phyloP scores from a whole-genome alignment of 2,329 filamentous ascomycete genomes.

The Fusarium secorum region DNA sequence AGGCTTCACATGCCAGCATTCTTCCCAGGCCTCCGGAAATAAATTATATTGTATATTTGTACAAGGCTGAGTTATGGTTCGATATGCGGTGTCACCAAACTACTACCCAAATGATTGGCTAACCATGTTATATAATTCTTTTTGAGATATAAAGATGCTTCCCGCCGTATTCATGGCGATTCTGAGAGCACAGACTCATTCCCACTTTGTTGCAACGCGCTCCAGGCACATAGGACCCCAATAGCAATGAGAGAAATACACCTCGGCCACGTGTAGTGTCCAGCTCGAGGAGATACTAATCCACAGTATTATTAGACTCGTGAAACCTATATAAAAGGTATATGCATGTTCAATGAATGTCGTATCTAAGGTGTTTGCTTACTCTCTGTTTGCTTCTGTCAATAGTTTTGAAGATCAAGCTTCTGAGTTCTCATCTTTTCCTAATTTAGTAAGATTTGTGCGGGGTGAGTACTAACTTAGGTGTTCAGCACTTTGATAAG shows the following conservation, averaged over 20 bases:
- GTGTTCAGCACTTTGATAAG: neutral
- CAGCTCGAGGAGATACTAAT: neutral
- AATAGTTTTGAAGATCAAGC: neutral
- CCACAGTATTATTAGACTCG: neutral
- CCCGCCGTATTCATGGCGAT: neutral
- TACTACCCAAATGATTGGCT: neutral
- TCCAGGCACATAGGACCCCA: too few relatives aligned
- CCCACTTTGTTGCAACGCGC: neutral
- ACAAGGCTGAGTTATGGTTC: neutral
- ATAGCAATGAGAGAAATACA: neutral
- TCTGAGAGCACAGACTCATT: neutral
- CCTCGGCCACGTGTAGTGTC: neutral
- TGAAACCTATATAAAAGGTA: accelerated
- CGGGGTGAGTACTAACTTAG: neutral
- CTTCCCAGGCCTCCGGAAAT: neutral
- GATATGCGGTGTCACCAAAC: neutral
- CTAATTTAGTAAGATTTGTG: neutral
- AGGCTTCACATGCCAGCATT: too few relatives aligned
- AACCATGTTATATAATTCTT: neutral
- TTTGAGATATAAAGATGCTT: neutral
- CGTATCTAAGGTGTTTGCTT: neutral
- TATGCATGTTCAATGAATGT: neutral
- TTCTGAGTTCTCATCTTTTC: neutral
- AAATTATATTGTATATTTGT: neutral
- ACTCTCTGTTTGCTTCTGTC: neutral